Percentiles rank a stretch among this genome's conserved stretches.
Conservation (phyloP, 1,139 yeast genomes). For the Candida buenavistaensis region DNA sequence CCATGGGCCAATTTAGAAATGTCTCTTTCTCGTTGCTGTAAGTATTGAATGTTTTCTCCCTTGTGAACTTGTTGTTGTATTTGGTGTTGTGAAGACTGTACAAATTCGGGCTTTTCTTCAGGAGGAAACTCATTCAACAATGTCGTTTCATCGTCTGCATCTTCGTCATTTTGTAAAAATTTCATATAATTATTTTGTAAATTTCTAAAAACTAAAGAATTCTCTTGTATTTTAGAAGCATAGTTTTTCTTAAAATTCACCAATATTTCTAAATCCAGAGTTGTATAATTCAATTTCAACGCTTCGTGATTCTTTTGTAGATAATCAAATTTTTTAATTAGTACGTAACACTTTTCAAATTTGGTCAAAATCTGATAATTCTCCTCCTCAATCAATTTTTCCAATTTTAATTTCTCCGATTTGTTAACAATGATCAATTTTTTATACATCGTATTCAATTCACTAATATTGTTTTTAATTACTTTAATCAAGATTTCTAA, state of each 20-base stretch:
- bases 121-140: conserved; percentile 9
- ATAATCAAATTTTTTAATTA: conserved; percentile 68
- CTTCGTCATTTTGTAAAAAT: conserved; percentile 69
- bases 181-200: conserved; percentile 87
- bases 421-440: conserved; percentile 85
- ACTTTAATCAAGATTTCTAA: conserved; percentile 60
- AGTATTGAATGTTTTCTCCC: conserved; percentile 39
- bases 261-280: conserved; percentile 62
- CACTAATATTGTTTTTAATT: conserved; percentile 51
- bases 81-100: not conserved
- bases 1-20: conserved; percentile 92
- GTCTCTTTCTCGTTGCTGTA: conserved; percentile 82
- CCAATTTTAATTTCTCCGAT: conserved; percentile 68
- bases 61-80: conserved; percentile 47
- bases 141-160: conserved; percentile 24
- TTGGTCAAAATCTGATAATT: conserved; percentile 71
- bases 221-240: conserved; percentile 81
- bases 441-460: conserved; percentile 69
- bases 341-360: conserved; percentile 74
- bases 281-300: conserved; percentile 35
- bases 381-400: conserved; percentile 68
- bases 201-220: conserved; percentile 76
- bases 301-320: conserved; percentile 38
- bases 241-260: conserved; percentile 80
- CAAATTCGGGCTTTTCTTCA: conserved; percentile 1